Base-by-base conservation (phyloP, 2,329 filamentous ascomycete genomes). In the Colletotrichum sp. region DNA sequence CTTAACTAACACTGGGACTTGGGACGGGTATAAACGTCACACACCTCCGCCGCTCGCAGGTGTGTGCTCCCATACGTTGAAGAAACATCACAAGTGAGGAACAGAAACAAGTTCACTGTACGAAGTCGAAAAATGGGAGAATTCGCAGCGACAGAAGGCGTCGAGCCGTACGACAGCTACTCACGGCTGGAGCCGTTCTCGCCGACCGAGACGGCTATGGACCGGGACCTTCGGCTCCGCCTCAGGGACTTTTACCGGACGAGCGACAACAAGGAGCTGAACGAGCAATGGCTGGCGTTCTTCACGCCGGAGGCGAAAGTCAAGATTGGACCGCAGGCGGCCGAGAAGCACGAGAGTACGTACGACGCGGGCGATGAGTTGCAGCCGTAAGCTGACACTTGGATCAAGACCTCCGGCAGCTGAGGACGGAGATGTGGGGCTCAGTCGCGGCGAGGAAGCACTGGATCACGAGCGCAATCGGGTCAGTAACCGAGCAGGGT, bases 241-340 rank as follows among this genome's bases (percentile, higher is more conserved):
- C 65, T 77, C 18, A 73, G 69, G 58, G 67, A 75, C 75, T 77
- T 77, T 64, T 77, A 77, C 38, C 75, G 75, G 24, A 71, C 69
- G 18, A 77, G 75, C 64, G 75, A 77, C 60, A 65, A 75, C 48
- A 48, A 58, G 55, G 68, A 68, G 9, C 26, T 61, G 12, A 64
- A 72, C 48, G 72, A 77, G 24, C 67, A 64, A 28, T 77, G 75
- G 75, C 32, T 77, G 15, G 61, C 67, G 2, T 77, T 68, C 64
- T 77, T 72, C 68, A 75, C 75, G 10, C 61, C 62, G 15, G 72
- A 48, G 58, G 75, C 75, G 7, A 77, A 26, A 4, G 75, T 60
- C 48, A 77, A 72, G 30, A 36, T 77, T 58, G 75, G 67, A 13
- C 18, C 62, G 8, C 55, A 26, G 32, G 75, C 60, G 36, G 73